Base-by-base conservation (phyloP, 495 filamentous ascomycete species). In the Tetracladium setigerum region DNA sequence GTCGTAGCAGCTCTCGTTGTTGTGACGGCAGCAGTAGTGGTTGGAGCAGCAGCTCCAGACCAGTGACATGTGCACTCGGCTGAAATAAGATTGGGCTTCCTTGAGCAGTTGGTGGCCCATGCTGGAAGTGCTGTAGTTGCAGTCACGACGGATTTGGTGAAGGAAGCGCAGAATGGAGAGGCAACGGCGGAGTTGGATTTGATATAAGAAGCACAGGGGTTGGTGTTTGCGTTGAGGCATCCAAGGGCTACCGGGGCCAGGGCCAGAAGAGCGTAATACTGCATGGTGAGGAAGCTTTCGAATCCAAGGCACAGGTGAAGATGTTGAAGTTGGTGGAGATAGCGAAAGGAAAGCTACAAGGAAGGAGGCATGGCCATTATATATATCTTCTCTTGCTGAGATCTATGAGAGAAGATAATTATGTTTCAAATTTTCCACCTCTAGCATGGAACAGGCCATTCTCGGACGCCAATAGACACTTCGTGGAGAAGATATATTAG, bases 61-160 rank as follows among this genome's bases (percentile, higher is more conserved):
- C 41, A 52, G 49, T 42, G 38, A 34, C 49, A 52, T 9, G 49
- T 46, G 35, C 49, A 52, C 30, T 52, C 49, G 36, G 46, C 46
- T 15, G 51, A 53, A 18, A 55, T 15, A 24, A 36, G 24, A 24
- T 32, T 49, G 14, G 42, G 51, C 33, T 42, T 37, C 30, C 37
- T 41, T 4, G 27, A 31, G 44, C 54, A 45, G 33, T 35, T 15
- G n/a, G 9, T 24, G 2, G 44, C 2, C 35, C 35, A 38, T 14
- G 49, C 34, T 4, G 49, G 49, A 8, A 52, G 35, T 11, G 10
- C 49, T 9, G 44, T 16, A 14, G 49, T 52, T 11, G 49, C 44
- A 11, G 49, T 52, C 36, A 52, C 49, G n/a, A 36, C 10, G 12
- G 41, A 39, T 18, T 49, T 15, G 1, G 49, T 52, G 49, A 52